Conservation (phyloP, 441 rosid species). For the Jatropha podagrica region DNA sequence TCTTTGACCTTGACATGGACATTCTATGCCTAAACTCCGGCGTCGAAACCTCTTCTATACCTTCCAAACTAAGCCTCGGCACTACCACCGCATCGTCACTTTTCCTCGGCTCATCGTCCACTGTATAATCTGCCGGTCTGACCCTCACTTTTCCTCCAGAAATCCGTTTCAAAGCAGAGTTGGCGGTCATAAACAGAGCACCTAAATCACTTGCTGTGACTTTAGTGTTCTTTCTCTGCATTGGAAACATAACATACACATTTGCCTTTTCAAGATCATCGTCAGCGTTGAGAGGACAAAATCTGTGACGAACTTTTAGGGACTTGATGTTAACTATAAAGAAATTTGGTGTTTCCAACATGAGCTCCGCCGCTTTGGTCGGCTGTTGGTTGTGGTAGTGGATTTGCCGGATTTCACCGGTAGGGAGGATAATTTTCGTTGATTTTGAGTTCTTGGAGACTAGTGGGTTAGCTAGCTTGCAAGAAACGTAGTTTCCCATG, state of each 20-base stretch:
- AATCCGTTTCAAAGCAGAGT: constrained; percentile 36
- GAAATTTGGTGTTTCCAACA: constrained; percentile 74
- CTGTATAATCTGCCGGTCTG: constrained; percentile 27
- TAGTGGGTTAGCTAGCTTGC: constrained; percentile 38
- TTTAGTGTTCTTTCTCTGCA: constrained; percentile 55
- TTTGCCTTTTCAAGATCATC: constrained; percentile 50
- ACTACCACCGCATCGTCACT: neutral
- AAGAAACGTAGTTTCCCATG: constrained; percentile 76
- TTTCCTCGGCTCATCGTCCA: neutral
- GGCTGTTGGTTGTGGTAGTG: constrained; percentile 36
- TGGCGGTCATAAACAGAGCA: constrained; percentile 43
- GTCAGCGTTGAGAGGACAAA: constrained; percentile 67
- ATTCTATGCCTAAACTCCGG: constrained; percentile 55
- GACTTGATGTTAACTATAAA: constrained; percentile 59
- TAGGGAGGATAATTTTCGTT: constrained; percentile 57
- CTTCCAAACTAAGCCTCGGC: constrained; percentile 57
- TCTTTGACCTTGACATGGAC: constrained; percentile 73
- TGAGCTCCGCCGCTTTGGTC: constrained; percentile 73
- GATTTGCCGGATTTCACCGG: constrained; percentile 55
- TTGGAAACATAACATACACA: constrained; percentile 62
- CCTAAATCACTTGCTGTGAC: constrained; percentile 58
- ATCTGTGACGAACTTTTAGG: constrained; percentile 51
- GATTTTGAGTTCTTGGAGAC: constrained; percentile 28
- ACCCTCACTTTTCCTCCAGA: constrained; percentile 34
- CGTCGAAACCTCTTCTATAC: constrained; percentile 60